Evolutionary conservation across 2,329 filamentous ascomycete genomes (phyloP).

Genomic region (Aspergillus japonicus): DNA sequence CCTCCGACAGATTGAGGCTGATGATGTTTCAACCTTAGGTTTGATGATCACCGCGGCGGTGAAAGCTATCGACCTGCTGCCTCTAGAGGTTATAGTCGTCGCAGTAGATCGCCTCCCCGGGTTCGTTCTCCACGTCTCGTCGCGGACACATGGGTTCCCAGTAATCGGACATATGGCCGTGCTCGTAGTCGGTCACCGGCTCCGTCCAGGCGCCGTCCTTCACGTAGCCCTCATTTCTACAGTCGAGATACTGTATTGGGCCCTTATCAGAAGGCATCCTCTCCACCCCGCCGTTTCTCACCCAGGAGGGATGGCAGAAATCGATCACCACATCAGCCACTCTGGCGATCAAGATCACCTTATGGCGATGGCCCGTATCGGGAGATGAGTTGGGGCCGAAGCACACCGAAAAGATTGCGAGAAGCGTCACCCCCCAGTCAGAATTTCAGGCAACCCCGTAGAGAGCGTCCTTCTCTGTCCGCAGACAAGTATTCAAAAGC

Average conservation of each 20-base stretch:
- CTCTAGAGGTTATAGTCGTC: constrained; percentile 37
- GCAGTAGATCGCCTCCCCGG: constrained; percentile 38
- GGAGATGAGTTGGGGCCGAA: constrained; percentile 32
- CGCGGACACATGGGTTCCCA: constrained; percentile 45
- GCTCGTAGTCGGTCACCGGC: constrained; percentile 45
- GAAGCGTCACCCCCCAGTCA: constrained; percentile 39
- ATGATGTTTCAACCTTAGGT: constrained; percentile 24
- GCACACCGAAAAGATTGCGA: constrained; percentile 34
- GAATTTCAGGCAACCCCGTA: constrained; percentile 32
- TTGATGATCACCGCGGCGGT: constrained; percentile 43
- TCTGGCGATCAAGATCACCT: constrained; percentile 43
- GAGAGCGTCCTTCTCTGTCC: constrained; percentile 33
- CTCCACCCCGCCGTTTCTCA: constrained; percentile 42
- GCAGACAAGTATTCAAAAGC: constrained; percentile 29
- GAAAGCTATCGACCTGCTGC: constrained; percentile 45
- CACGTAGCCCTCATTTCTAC: constrained; percentile 42
- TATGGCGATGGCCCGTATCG: constrained; percentile 32
- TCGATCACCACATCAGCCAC: constrained; percentile 37
- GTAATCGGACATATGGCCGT: constrained; percentile 33
- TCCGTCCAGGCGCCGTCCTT: constrained; percentile 43
- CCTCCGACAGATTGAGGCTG: constrained; percentile 7
- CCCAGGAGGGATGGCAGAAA: constrained; percentile 41
- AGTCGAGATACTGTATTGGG: constrained; percentile 35
- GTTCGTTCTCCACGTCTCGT: constrained; percentile 39
- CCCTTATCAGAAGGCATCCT: constrained; percentile 35